Evolutionary conservation across 768 basidiomycete species (phyloP), one percentile per base, ranked within the genome.

Genomic region (Phylloporus scabripes): DNA sequence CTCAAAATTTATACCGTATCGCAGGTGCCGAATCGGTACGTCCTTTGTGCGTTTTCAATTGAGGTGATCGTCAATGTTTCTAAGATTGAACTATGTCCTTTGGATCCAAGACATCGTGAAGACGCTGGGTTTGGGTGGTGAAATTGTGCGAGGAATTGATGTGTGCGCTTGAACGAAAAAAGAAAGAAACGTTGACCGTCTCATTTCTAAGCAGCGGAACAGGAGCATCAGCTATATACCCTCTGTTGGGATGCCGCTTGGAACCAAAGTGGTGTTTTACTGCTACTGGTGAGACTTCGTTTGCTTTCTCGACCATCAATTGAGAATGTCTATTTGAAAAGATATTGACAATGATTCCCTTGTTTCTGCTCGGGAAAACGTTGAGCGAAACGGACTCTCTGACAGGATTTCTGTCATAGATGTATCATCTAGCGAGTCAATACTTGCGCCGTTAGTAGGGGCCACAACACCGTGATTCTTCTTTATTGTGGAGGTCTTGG

Each of bases 221-320:
- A 7, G 95, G 95, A 0, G 84, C 92, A 7, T 89, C 89, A 0
- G 87, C 82, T 0, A 91, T 98, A 48, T 98, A 96, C 56, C 85
- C 94, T 0, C 72, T 97, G 1, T 72, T 98, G 0, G 79, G 74
- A 0, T 85, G 83, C 55, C 70, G 71, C 2, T 56, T 80, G 31
- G 68, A 80, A 38, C 61, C 71, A 5, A 62, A 53, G 4, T 89
- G 86, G 82, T 59, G 57, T 1, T 80, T 94, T 48, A 53, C 79
- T 18, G 90, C 78, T 0, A 90, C 89, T 39, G 91, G 91, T 86
- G 39, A 21, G 56, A 29, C 1, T 37, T 44, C 18, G 21, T 33
- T 1, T 2, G 15, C 3, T 3, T 8, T 23, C 9, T 24, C 33
- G 10, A 31, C 40, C 12, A 36, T 8, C 15, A 1, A 12, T 23